Evolutionary conservation across 1,139 yeast species (phyloP), one percentile per base, ranked within the genome.

Genomic region (Hansenula sp.): DNA sequence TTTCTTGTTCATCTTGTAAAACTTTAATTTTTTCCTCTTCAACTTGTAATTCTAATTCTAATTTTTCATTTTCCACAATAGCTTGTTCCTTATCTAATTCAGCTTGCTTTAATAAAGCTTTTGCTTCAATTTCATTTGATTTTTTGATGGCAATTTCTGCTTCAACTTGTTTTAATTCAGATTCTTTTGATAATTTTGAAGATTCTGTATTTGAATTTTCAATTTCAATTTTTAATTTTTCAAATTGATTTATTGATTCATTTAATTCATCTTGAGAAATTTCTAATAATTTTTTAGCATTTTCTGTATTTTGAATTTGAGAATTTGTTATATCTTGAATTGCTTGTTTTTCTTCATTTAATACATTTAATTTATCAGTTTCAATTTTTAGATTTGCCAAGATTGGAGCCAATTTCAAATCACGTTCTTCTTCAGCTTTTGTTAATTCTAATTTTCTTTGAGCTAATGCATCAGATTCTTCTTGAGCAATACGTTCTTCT

Each of bases 61-160:
- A 43, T 36, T 47, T 50, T 41, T 60, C 65, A 41, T 59, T 59
- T 41, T 63, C 71, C 39, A 61, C 59, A 36, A 66, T 36, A 24
- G 56, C 51, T 42, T 54, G 53, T 44, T 52, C 52, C 34, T 55
- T 50, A 19, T 51, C 57, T 38, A 56, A 41, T 40, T 54, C 54
- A 12, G 58, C 50, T 43, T 54, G 52, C 41, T 55, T 52, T 29
- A 51, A 46, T 19, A 48, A 44, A 31, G 58, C 55, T 39, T 52
- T 51, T 35, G 56, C 53, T 43, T 54, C 55, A 19, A 51, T 27
- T 40, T 56, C 59, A 21, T 50, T 41, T 18, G 57, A 46, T 38
- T 50, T 48, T 42, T 54, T 50, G 13, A 51, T 31, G 3, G 51
- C 50, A 34, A 56, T 47, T 35, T 57, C 60, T 12, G 60, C 56